Conservation (phyloP, 108 stramenopile genomes). For the Phaeodactylum tricornutum region DNA sequence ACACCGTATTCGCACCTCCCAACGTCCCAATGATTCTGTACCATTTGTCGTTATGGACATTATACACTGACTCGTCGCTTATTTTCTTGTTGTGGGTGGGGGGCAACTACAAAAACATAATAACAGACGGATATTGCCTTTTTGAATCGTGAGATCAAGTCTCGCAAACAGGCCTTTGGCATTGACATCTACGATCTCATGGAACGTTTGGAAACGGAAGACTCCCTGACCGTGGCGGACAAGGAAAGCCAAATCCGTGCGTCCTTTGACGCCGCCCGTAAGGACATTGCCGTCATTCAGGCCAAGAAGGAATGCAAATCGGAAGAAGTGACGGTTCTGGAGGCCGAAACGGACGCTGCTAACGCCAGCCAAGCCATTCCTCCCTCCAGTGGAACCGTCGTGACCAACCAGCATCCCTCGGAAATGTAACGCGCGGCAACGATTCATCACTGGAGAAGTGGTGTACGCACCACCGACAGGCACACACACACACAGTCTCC, state of each 20-base stretch:
- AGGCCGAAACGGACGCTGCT: slow-evolving; percentile 12
- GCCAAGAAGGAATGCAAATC: slow-evolving; percentile 63
- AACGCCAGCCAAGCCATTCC: slow-evolving; percentile 28
- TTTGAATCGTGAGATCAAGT: slow-evolving; percentile 84
- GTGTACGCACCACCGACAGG: too few species aligned
- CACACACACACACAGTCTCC: too few species aligned
- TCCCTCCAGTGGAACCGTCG: slow-evolving; percentile 44
- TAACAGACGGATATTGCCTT: slow-evolving; percentile 73
- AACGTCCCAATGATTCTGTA: background rate
- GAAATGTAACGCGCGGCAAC: too few species aligned
- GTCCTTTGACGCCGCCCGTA: slow-evolving; percentile 48
- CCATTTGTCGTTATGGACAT: too few species aligned
- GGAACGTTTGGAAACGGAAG: slow-evolving; percentile 36
- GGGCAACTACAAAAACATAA: too few species aligned
- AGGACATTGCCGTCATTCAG: slow-evolving; percentile 56
- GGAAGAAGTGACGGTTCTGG: slow-evolving; percentile 51
- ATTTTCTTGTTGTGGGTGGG: too few species aligned
- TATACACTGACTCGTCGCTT: too few species aligned
- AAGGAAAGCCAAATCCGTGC: slow-evolving; percentile 54
- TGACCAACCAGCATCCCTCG: slow-evolving; percentile 23
- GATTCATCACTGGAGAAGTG: too few species aligned
- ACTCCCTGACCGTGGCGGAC: slow-evolving; percentile 24
- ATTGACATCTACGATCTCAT: slow-evolving; percentile 77
- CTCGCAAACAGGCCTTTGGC: slow-evolving; percentile 73
- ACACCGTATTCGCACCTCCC: background rate